Evolutionary conservation across 495 filamentous ascomycete genomes (phyloP), one percentile per base, ranked within the genome.

Genomic region (Parmelia sp.): DNA sequence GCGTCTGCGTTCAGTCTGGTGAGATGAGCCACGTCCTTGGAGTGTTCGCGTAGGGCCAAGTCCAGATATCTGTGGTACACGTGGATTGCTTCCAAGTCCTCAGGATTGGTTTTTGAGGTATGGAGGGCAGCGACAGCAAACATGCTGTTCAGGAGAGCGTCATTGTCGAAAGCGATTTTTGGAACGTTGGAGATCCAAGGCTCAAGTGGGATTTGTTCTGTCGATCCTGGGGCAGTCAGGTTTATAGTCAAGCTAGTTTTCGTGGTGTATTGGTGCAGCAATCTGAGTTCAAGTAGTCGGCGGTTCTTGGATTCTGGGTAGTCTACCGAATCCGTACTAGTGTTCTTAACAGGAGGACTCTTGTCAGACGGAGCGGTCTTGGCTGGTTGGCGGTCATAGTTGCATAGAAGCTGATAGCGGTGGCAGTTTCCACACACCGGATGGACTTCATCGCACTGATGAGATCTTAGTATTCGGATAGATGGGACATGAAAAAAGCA

Each of bases 381-480:
- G 56, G 58, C 58, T 31, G 19, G 55, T 14, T 4, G 68, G 44
- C 45, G 61, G 21, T 65, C 65, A 47, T 67, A 79, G 12, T 68
- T 58, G 64, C 77, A 79, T 6, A 70, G 65, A 7, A 76, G 45
- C 10, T 69, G 65, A 65, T 77, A 72, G 9, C 76, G 72, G 12
- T 66, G 64, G 62, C 77, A 79, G 58, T 70, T 71, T 60, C 72
- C 66, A 55, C 77, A 79, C 1, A 71, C 57, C 14, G 77, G 77
- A n/a, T 74, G 71, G 58, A 66, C 66, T 59, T 79, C 77, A 57
- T 79, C 72, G 45, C 77, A 79, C 75, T 79, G 57, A 23, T 31
- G n/a, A n/a, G 8, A 12, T 4, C 29, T 66, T 60, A 62, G 49
- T 55, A 56, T 11, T 27, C 5, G 9, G 42, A 36, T 37, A n/a